Percentiles rank a stretch among this genome's conserved stretches.
phyloP scores from a whole-genome alignment of 2,329 filamentous ascomycete genomes.

The Cercospora sp. region DNA sequence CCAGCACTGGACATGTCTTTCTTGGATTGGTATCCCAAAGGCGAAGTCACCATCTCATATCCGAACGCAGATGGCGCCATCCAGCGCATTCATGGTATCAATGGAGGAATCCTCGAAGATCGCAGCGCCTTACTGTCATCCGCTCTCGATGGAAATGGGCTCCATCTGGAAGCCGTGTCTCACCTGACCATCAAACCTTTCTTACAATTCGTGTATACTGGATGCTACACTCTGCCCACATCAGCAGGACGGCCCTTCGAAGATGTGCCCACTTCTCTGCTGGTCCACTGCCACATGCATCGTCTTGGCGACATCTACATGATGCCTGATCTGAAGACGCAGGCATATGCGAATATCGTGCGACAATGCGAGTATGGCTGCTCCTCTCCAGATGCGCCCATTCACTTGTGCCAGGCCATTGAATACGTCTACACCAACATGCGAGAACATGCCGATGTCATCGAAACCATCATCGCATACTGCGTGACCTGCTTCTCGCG shows the following conservation, averaged over 20 bases:
- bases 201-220: constrained; percentile 46
- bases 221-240: constrained; percentile 38
- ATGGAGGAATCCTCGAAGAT: constrained; percentile 37
- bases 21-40: constrained; percentile 25
- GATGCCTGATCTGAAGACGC: constrained; percentile 41
- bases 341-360: constrained; percentile 44
- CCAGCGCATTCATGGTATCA: constrained; percentile 39
- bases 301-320: constrained; percentile 46
- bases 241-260: constrained; percentile 29
- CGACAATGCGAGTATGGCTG: constrained; percentile 43
- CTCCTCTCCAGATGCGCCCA: constrained; percentile 41
- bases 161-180: constrained; percentile 43
- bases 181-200: constrained; percentile 40
- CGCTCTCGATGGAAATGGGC: constrained; percentile 44
- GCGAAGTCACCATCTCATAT: constrained; percentile 37
- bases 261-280: constrained; percentile 39
- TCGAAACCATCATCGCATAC: constrained; percentile 47
- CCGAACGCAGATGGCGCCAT: constrained; percentile 38
- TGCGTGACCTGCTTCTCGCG: constrained; percentile 48
- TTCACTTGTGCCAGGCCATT: constrained; percentile 45
- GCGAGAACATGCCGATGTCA: constrained; percentile 33
- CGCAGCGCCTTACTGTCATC: constrained; percentile 44
- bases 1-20: constrained; percentile 23
- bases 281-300: constrained; percentile 45
- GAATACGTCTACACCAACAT: constrained; percentile 37